phyloP scores from a whole-genome alignment of 768 basidiomycete genomes.

The Mrakia frigida region DNA sequence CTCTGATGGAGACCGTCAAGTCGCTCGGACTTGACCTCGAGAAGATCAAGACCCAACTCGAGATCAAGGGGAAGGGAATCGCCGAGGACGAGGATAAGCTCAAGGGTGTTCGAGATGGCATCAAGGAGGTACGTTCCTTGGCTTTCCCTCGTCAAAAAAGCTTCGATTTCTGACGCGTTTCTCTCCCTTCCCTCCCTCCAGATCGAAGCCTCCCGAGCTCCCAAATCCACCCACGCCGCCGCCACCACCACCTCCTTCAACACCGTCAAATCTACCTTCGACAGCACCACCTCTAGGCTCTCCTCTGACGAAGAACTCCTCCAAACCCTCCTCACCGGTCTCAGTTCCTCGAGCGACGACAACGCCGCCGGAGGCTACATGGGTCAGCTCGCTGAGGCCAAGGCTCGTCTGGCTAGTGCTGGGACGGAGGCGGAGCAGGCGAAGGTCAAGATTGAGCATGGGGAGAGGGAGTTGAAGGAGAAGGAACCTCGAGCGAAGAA shows the following conservation, averaged over 20 bases:
- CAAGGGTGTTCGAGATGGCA: constrained; percentile 52
- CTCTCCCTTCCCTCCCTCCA: constrained; percentile 41
- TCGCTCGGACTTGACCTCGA: constrained; percentile 72
- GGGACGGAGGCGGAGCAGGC: constrained; percentile 79
- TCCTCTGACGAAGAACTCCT: constrained; percentile 81
- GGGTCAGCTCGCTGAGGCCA: constrained; percentile 87
- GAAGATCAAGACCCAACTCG: constrained; percentile 76
- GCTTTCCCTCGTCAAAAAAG: background rate
- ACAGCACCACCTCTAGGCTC: constrained; percentile 57
- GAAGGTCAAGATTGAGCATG: constrained; percentile 67
- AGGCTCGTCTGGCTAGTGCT: constrained; percentile 66
- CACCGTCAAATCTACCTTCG: constrained; percentile 65
- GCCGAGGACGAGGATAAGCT: constrained; percentile 69
- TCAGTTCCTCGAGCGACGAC: constrained; percentile 64
- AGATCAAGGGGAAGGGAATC: constrained; percentile 69
- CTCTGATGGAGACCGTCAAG: constrained; percentile 71
- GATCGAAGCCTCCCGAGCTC: constrained; percentile 56
- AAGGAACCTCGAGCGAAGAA: constrained; percentile 76
- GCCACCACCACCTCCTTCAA: constrained; percentile 55
- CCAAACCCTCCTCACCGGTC: constrained; percentile 87
- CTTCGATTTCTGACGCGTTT: background rate
- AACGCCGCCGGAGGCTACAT: constrained; percentile 85
- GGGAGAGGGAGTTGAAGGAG: constrained; percentile 67
- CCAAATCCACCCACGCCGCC: constrained; percentile 59
- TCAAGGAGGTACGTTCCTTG: constrained; percentile 55